Conservation (phyloP, 176 grass and related monocot genomes). For the Rhynchospora breviuscula region DNA sequence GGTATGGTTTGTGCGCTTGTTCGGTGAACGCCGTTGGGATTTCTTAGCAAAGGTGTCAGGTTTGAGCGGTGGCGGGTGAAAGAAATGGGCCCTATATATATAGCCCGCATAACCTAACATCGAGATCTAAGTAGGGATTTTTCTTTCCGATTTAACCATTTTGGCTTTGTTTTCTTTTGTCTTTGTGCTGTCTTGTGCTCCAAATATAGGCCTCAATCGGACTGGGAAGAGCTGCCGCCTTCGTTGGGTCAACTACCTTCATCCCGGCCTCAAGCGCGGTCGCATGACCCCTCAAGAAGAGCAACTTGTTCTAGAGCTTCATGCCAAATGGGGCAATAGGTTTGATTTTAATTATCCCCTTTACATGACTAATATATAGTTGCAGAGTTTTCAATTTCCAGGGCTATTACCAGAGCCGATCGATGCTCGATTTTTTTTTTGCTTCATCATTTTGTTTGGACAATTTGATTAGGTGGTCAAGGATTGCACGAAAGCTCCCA, state of each 20-base stretch:
- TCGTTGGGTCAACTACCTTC: conserved; percentile 90
- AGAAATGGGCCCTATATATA: conserved; percentile 20
- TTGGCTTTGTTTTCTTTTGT: conserved; percentile 22
- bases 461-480: conserved; percentile 48
- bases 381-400: neutral
- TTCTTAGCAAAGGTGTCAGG: conserved; percentile 99
- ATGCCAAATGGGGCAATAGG: conserved; percentile 72
- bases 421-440: neutral
- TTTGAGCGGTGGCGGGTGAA: conserved; percentile 99
- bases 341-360: neutral
- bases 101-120: conserved; percentile 18
- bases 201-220: conserved; percentile 61
- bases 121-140: conserved; percentile 25
- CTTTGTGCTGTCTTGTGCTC: conserved; percentile 4
- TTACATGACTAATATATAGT: neutral
- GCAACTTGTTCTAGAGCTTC: conserved; percentile 62
- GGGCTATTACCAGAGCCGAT: neutral
- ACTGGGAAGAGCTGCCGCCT: conserved; percentile 89
- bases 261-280: conserved; percentile 67
- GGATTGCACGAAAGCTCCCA: conserved; percentile 80
- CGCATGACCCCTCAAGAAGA: conserved; percentile 90
- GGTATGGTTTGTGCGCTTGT: conserved; percentile 99
- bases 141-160: neutral
- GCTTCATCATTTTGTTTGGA: neutral
- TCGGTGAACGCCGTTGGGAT: conserved; percentile 99